Evolutionary conservation across 2,329 filamentous ascomycete genomes (phyloP), one percentile per base, ranked within the genome.

Genomic region (Immersiporthe knoxdaviesiana): DNA sequence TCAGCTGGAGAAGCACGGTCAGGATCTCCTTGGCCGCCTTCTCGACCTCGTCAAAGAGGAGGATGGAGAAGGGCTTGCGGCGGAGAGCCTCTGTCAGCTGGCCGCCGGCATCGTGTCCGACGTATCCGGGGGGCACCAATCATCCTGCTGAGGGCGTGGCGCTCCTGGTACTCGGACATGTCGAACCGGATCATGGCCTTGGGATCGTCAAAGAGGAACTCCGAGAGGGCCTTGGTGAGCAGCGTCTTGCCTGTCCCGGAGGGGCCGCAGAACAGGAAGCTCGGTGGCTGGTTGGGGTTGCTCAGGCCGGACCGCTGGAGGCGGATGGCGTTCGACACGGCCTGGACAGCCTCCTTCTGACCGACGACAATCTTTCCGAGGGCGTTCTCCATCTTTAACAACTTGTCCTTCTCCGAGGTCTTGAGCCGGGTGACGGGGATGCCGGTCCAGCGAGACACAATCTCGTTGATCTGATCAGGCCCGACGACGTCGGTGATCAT

Each of bases 111-210:
- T 99, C 96, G 78, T 99, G 95, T 21, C 96, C 96, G 70, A 99
- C 94, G 74, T 99, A 99, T 72, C 96, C 96, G 5, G 96, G 96
- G 27, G 96, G 96, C 94, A 78, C 96, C 96, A 75, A 99, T 99
- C 93, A 99, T 97, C 71, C 96, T 90, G 78, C 93, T 97, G 18
- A 99, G 88, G 0, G 95, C 92, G 79, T 99, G 96, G 6, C 95
- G 91, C 81, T 99, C 96, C 81, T 99, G 97, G 80, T 99, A 99
- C 81, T 99, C 96, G 6, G 95, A 98, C 96, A 99, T 99, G 79
- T 99, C 96, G 83, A 99, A 97, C 52, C 96, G 92, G 75, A 99
- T 97, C 96, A 99, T 98, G 44, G 95, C 85, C 84, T 97, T 97
- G 35, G 95, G 83, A 75, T 99, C 96, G 78, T 99, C 96, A 83